These are phyloP conservation scores for Aureobasidium sp. DNA, from an alignment of 2,329 filamentous ascomycete genomes.

Conservation along the genomic window DNA sequence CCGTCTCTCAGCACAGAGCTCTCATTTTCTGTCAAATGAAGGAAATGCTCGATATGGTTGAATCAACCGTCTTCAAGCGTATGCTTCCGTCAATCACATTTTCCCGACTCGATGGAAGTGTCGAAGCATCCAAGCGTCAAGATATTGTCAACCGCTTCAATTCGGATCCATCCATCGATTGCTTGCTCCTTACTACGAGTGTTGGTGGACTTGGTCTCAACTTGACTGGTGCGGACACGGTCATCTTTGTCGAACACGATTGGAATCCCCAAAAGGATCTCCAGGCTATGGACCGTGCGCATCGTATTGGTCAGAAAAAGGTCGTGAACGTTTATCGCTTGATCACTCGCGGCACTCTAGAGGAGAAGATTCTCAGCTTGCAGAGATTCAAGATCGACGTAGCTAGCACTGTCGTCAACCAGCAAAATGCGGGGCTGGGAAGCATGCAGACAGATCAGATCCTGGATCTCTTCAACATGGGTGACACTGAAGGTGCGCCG, in stretches of 20 bases:
- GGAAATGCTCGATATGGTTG: slow-evolving; percentile 99
- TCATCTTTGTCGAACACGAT: slow-evolving; percentile 99
- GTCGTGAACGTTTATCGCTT: slow-evolving; percentile 98
- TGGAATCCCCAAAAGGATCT: slow-evolving; percentile 99
- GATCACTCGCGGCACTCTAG: slow-evolving; percentile 88
- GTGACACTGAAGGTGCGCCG: slow-evolving; percentile 52
- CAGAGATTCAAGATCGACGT: slow-evolving; percentile 99
- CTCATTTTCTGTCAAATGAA: slow-evolving; percentile 99
- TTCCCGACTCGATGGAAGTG: slow-evolving; percentile 84
- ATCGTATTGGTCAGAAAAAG: slow-evolving; percentile 98
- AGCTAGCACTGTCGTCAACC: slow-evolving; percentile 94
- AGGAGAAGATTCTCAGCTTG: slow-evolving; percentile 93
- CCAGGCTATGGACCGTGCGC: slow-evolving; percentile 97
- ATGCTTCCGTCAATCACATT: slow-evolving; percentile 90
- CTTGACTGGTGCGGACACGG: slow-evolving; percentile 91
- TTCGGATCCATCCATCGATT: slow-evolving; percentile 92
- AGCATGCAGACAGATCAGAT: slow-evolving; percentile 99
- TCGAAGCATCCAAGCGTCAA: slow-evolving; percentile 88
- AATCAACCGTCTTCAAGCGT: slow-evolving; percentile 82
- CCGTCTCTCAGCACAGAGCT: slow-evolving; percentile 91
- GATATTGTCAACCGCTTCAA: slow-evolving; percentile 99
- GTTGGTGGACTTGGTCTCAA: slow-evolving; percentile 93
- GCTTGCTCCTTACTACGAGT: slow-evolving; percentile 84
- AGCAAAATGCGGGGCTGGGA: slow-evolving; percentile 88
- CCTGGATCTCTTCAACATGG: slow-evolving; percentile 88